Conservation (phyloP, 305 asterid species). For the Coffea humblotiana region DNA sequence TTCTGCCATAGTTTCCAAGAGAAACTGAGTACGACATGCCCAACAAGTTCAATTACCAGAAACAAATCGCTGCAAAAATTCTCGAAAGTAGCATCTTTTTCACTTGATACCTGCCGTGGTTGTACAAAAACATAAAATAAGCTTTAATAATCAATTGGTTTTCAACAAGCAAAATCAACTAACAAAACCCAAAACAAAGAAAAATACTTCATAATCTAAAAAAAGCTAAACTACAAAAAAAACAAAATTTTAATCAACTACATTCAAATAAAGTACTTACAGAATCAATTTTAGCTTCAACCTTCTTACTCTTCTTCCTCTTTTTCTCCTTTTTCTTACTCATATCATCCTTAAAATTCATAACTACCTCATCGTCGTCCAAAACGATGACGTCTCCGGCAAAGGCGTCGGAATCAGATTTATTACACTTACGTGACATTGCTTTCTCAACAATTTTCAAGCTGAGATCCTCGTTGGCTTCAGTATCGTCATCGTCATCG, state of each 20-base stretch:
- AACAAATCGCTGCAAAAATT: constrained; percentile 60
- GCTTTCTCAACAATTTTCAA: constrained; percentile 68
- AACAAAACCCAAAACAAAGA: neutral
- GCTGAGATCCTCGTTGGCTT: constrained; percentile 80
- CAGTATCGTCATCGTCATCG: constrained; percentile 57
- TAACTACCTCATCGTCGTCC: constrained; percentile 33
- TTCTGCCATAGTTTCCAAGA: neutral
- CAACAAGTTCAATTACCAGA: constrained; percentile 36
- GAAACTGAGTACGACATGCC: neutral
- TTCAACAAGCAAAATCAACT: neutral
- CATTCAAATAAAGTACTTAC: constrained; percentile 32
- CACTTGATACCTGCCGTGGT: constrained; percentile 42
- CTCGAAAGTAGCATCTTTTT: constrained; percentile 46
- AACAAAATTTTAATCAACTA: neutral
- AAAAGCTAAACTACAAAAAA: neutral
- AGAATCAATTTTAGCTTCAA: constrained; percentile 33
- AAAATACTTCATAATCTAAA: neutral
- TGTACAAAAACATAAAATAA: constrained; percentile 1
- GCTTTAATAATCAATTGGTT: neutral
- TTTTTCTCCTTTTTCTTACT: constrained; percentile 46
- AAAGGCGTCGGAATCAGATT: constrained; percentile 9
- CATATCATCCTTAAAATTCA: constrained; percentile 36
- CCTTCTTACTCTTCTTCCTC: constrained; percentile 47
- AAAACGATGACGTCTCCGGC: constrained; percentile 22
- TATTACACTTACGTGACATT: constrained; percentile 28